Conservation (phyloP, 177 flowering plant genomes). For the Telopea speciosissima region DNA sequence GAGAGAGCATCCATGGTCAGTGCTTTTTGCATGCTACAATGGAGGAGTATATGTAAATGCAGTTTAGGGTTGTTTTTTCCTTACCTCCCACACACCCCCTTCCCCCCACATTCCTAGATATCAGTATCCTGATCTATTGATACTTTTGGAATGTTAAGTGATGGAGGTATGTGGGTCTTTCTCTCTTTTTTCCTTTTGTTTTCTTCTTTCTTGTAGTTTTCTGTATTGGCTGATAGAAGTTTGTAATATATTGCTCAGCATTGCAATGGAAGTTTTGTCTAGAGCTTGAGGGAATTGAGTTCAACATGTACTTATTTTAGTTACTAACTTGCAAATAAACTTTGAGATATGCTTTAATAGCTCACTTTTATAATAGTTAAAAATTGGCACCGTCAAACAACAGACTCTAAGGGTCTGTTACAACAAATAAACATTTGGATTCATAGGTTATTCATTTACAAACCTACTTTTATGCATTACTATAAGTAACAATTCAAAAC, state of each 20-base stretch:
- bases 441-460: no score
- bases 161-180: constrained; percentile 16
- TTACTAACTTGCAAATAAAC: constrained; percentile 17
- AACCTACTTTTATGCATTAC: no score
- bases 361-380: not conserved
- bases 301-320: constrained; percentile 14
- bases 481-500: no score
- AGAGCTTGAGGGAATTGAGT: constrained; percentile 13
- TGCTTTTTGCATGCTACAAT: constrained; percentile 24
- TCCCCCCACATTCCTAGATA: constrained; percentile 2
- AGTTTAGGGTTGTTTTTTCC: not conserved
- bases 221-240: constrained; percentile 53
- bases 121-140: constrained; percentile 21
- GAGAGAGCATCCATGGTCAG: constrained; percentile 5
- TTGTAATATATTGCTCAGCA: constrained; percentile 40
- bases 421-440: no score
- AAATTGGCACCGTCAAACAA: no score
- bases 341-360: constrained; percentile 3
- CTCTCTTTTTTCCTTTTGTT: not conserved
- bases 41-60: constrained; percentile 26
- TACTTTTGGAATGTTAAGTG: constrained; percentile 25
- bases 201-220: constrained; percentile 4
- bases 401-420: no score
- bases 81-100: not conserved
- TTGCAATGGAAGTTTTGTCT: constrained; percentile 25